A percentile compares a stretch with the other conserved stretches of the same genome.
Evolutionary conservation across 1,139 yeast genomes (phyloP).

Genomic region (Kodamaea sp.): DNA sequence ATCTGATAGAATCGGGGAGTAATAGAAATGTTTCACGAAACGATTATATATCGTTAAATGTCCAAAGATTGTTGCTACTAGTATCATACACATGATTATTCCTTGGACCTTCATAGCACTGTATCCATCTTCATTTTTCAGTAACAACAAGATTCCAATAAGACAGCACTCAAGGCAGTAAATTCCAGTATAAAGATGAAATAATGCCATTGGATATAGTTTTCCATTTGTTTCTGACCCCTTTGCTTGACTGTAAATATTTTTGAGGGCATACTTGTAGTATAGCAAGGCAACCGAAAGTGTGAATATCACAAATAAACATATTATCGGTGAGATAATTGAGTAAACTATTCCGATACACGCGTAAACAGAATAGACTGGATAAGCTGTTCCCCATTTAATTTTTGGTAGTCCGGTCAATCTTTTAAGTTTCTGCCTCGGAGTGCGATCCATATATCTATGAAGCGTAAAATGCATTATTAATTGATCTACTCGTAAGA

Average conservation of each 20-base stretch:
- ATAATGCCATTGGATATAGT: slow-evolving; percentile 68
- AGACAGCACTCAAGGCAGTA: slow-evolving; percentile 77
- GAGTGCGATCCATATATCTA: slow-evolving; percentile 48
- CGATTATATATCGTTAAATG: slow-evolving; percentile 31
- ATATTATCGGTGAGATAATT: slow-evolving; percentile 73
- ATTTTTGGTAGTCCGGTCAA: slow-evolving; percentile 42
- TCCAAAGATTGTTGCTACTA: slow-evolving; percentile 34
- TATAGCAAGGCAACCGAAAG: slow-evolving; percentile 57
- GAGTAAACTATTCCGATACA: slow-evolving; percentile 75
- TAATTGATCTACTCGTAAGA: slow-evolving; percentile 53
- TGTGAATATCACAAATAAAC: slow-evolving; percentile 58
- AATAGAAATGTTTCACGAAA: slow-evolving; percentile 26
- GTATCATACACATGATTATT: slow-evolving; percentile 41
- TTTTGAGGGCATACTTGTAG: slow-evolving; percentile 64
- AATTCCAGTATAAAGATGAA: slow-evolving; percentile 73
- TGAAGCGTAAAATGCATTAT: slow-evolving; percentile 35
- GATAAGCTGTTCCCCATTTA: slow-evolving; percentile 77
- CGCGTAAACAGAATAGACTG: slow-evolving; percentile 70
- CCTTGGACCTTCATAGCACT: slow-evolving; percentile 39
- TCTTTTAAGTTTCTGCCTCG: slow-evolving; percentile 52
- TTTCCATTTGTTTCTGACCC: slow-evolving; percentile 66
- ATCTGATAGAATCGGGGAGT: slow-evolving; percentile 28
- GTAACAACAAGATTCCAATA: slow-evolving; percentile 67
- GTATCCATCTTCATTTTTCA: slow-evolving; percentile 41
- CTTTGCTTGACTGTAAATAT: slow-evolving; percentile 47